These are phyloP conservation scores for Picea abies DNA, from an alignment of 83 land plant species.

Conservation along the genomic window DNA sequence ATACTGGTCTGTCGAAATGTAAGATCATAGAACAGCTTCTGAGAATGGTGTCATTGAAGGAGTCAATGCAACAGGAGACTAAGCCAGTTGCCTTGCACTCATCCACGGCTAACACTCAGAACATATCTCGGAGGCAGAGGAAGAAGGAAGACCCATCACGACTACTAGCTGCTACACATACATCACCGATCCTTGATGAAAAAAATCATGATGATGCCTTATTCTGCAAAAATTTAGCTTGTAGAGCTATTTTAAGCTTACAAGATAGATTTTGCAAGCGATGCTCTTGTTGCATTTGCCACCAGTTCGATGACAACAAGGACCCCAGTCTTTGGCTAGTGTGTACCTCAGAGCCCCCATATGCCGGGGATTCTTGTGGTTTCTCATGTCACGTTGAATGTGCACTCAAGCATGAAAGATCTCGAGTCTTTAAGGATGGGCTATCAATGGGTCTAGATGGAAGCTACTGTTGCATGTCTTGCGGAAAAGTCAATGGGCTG, in stretches of 20 bases:
- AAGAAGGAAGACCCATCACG: conserved; percentile 53
- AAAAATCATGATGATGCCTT: conserved; percentile 11
- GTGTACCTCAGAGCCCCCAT: conserved; percentile 38
- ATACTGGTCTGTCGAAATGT: conserved; percentile 65
- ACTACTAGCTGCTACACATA: conserved; percentile 15
- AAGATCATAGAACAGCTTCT: conserved; percentile 65
- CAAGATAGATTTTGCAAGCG: conserved; percentile 75
- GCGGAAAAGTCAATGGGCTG: conserved; percentile 65
- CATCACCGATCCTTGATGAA: conserved; percentile 1
- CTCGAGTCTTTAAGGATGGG: conserved; percentile 37
- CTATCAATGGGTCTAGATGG: conserved; percentile 49
- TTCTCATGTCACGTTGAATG: conserved; percentile 83
- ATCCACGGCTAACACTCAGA: conserved; percentile 18
- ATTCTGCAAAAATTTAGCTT: conserved; percentile 69
- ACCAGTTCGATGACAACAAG: conserved; percentile 79
- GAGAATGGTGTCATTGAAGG: conserved; percentile 48
- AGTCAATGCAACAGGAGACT: background rate
- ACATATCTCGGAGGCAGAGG: conserved; percentile 40
- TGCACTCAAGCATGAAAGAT: conserved; percentile 56
- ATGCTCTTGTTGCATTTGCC: conserved; percentile 85
- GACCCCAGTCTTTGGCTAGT: conserved; percentile 88
- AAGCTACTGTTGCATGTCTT: conserved; percentile 51
- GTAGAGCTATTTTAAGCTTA: conserved; percentile 44
- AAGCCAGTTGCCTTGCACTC: conserved; percentile 6
- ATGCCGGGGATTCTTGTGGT: conserved; percentile 51